A percentile compares a stretch with the other conserved stretches of the same genome.
phyloP scores from a whole-genome alignment of 2,329 filamentous ascomycete genomes.

The Lomentospora prolificans region DNA sequence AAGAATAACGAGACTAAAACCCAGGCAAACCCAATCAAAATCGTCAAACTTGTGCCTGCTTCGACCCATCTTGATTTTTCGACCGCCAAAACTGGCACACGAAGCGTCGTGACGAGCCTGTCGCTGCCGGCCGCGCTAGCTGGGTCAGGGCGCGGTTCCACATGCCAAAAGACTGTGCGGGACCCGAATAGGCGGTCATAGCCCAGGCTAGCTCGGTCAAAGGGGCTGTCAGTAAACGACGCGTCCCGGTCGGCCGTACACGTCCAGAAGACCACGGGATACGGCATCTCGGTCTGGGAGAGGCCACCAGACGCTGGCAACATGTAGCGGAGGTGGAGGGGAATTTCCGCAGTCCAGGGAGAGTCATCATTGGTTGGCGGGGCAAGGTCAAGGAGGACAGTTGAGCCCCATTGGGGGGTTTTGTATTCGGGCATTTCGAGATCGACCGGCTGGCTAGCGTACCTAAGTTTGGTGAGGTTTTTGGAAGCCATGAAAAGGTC shows the following conservation, averaged over 20 bases:
- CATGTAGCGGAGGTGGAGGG: slow-evolving; percentile 79
- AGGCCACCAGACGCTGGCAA: slow-evolving; percentile 48
- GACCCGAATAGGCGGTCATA: slow-evolving; percentile 74
- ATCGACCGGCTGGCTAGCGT: slow-evolving; percentile 68
- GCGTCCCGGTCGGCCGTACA: slow-evolving; percentile 58
- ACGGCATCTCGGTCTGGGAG: slow-evolving; percentile 53
- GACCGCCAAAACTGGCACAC: slow-evolving; percentile 56
- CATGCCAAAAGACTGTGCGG: slow-evolving; percentile 75
- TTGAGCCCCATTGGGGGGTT: slow-evolving; percentile 67
- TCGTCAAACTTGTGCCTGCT: slow-evolving; percentile 46
- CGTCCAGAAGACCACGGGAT: slow-evolving; percentile 84
- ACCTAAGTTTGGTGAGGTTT: slow-evolving; percentile 59
- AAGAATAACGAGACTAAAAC: slow-evolving; percentile 48
- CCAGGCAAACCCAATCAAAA: slow-evolving; percentile 60
- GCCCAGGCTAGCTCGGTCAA: slow-evolving; percentile 75
- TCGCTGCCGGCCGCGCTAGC: background rate
- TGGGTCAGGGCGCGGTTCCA: slow-evolving; percentile 38
- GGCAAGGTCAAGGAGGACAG: slow-evolving; percentile 64
- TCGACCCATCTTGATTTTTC: slow-evolving; percentile 37
- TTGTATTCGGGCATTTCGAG: slow-evolving; percentile 85
- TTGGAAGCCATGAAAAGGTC: slow-evolving; percentile 70
- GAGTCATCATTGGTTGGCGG: slow-evolving; percentile 21
- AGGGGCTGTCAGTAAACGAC: slow-evolving; percentile 69
- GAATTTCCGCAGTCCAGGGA: slow-evolving; percentile 60
- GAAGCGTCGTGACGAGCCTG: slow-evolving; percentile 41